phyloP scores from a whole-genome alignment of 805 yeast genomes.

The Kodamaea kaohsiungensis region DNA sequence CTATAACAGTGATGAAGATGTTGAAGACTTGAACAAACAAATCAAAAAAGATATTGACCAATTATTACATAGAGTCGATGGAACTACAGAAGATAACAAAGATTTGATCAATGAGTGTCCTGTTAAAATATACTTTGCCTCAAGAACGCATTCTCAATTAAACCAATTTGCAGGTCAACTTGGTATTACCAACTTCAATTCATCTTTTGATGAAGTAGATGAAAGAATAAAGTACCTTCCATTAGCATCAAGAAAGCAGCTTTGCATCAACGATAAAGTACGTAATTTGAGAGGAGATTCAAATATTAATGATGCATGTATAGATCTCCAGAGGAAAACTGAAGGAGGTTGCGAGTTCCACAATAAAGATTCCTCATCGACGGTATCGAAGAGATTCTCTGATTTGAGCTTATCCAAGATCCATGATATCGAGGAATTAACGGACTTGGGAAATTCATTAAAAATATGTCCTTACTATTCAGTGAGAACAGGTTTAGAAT shows the following conservation, averaged over 20 bases:
- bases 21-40: slow-evolving; percentile 23
- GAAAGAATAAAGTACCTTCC: slow-evolving; percentile 71
- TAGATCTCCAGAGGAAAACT: slow-evolving; percentile 56
- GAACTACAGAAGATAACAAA: slow-evolving; percentile 13
- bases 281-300: slow-evolving; percentile 41
- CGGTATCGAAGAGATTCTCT: slow-evolving; percentile 41
- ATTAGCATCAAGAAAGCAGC: slow-evolving; percentile 79
- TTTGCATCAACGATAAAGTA: slow-evolving; percentile 74
- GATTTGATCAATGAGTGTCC: slow-evolving; percentile 23
- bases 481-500: slow-evolving; percentile 52
- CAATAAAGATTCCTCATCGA: slow-evolving; percentile 23
- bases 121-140: slow-evolving; percentile 61
- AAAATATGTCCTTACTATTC: slow-evolving; percentile 84
- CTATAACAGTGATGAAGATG: slow-evolving; percentile 33
- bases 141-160: slow-evolving; percentile 90
- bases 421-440: slow-evolving; percentile 80
- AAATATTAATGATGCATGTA: slow-evolving; percentile 77
- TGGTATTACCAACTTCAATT: slow-evolving; percentile 58
- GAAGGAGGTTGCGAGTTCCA: slow-evolving; percentile 24
- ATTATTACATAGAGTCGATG: slow-evolving; percentile 46
- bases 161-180: slow-evolving; percentile 78
- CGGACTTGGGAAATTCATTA: slow-evolving; percentile 53
- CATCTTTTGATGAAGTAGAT: slow-evolving; percentile 47
- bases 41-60: slow-evolving; percentile 49
- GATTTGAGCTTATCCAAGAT: slow-evolving; percentile 58